These are phyloP conservation scores for Sporothrix pallida DNA, from an alignment of 2,329 filamentous ascomycete species.

Conservation along the genomic window DNA sequence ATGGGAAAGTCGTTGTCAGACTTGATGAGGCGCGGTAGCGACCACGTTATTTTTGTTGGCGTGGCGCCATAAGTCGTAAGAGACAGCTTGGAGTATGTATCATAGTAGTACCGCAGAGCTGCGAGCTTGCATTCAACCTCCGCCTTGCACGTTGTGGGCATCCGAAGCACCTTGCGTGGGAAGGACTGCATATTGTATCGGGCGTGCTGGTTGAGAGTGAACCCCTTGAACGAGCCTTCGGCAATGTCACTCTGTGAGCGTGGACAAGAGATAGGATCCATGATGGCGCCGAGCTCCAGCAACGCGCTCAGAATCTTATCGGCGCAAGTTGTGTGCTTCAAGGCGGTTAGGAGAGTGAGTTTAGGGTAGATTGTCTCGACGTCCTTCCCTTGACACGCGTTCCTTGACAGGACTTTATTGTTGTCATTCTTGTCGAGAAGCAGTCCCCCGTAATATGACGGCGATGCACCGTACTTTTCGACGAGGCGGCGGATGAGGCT, in stretches of 20 bases:
- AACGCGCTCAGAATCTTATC: neutral
- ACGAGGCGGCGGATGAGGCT: conserved; percentile 25
- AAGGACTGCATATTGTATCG: neutral
- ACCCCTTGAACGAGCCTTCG: neutral
- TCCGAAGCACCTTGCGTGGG: neutral
- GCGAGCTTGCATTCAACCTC: conserved; percentile 1
- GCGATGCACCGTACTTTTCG: conserved; percentile 11
- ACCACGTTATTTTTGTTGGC: neutral
- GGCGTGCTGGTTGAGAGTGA: neutral
- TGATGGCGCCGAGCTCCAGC: neutral
- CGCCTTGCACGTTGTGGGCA: neutral
- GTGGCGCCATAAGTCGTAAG: neutral
- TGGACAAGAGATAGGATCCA: neutral
- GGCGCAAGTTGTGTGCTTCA: neutral
- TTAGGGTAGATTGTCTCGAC: neutral
- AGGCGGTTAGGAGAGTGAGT: neutral
- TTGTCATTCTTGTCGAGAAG: neutral
- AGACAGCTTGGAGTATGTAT: neutral
- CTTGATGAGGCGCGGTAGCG: conserved; percentile 20
- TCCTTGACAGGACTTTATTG: neutral
- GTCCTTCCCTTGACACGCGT: neutral
- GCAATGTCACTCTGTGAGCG: neutral
- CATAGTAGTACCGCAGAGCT: conserved; percentile 1
- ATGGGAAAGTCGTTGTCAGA: conserved; percentile 5
- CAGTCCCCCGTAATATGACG: neutral